phyloP scores from a whole-genome alignment of 352 stramenopile genomes.

The Phytopythium kandeliae region DNA sequence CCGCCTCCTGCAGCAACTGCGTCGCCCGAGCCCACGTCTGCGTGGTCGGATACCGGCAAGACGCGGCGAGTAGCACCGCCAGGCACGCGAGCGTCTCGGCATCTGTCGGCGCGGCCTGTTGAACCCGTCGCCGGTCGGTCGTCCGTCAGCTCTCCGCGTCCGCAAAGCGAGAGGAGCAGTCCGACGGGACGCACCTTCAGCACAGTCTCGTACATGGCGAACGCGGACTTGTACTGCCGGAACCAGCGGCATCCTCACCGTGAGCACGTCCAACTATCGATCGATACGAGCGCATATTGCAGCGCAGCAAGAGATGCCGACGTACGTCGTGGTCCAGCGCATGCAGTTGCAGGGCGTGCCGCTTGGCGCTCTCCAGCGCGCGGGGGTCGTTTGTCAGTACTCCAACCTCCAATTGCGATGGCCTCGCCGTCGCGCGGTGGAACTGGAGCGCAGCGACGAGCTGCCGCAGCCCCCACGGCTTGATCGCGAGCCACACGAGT shows the following conservation, averaged over 20 bases:
- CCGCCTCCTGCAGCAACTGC: constrained; percentile 26
- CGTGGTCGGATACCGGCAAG: constrained; percentile 53
- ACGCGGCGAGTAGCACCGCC: constrained; percentile 43
- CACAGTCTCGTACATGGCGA: constrained; percentile 38
- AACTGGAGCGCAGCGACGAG: constrained; percentile 32
- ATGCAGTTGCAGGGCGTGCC: constrained; percentile 40
- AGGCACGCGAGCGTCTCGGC: constrained; percentile 36
- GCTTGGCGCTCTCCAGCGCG: constrained; percentile 28
- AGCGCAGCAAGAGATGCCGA: neutral
- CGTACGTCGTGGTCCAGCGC: constrained; percentile 45
- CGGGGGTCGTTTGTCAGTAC: constrained; percentile 1
- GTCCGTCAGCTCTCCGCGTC: neutral
- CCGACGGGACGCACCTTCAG: constrained; percentile 29
- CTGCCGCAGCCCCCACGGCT: constrained; percentile 30
- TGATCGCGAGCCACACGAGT: constrained; percentile 45
- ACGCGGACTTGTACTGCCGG: constrained; percentile 44
- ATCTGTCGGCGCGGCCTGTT: constrained; percentile 29
- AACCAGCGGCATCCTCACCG: too few relatives aligned
- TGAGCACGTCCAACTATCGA: too few relatives aligned
- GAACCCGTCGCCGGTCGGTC: neutral
- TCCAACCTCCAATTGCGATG: neutral
- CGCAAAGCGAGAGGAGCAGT: neutral
- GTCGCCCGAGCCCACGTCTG: constrained; percentile 44
- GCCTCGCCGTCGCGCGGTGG: constrained; percentile 19
- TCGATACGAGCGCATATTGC: too few relatives aligned